phyloP scores from a whole-genome alignment of 1,139 yeast species.

The Yamadazyma jaroonii region DNA sequence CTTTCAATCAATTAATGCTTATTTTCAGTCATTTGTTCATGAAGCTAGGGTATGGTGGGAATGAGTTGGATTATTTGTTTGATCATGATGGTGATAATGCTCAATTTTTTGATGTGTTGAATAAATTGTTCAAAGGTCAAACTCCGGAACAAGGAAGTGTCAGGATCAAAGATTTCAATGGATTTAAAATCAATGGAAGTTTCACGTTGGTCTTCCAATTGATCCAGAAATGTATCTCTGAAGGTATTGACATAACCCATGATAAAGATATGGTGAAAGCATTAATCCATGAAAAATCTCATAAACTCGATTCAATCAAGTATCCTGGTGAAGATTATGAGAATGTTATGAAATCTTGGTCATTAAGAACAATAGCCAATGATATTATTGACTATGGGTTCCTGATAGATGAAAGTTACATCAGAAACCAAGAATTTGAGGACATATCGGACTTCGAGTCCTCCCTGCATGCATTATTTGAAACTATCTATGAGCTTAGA shows the following conservation, averaged over 20 bases:
- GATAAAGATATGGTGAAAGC: conserved; percentile 17
- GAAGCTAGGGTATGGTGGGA: background rate
- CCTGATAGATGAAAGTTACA: conserved; percentile 1
- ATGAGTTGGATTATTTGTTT: background rate
- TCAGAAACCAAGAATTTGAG: conserved; percentile 1
- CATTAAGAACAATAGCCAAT: conserved; percentile 33
- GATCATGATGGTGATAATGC: background rate
- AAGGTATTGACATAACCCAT: background rate
- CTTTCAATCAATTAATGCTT: background rate
- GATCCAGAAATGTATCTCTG: background rate
- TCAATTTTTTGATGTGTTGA: background rate
- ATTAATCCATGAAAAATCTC: conserved; percentile 7
- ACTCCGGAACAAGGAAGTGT: background rate
- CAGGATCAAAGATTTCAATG: background rate
- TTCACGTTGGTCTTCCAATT: background rate
- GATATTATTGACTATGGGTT: conserved; percentile 1
- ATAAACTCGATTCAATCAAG: background rate
- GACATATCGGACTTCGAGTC: background rate
- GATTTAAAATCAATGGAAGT: background rate
- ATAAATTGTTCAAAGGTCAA: background rate
- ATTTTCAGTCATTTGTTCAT: background rate
- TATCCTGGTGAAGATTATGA: background rate
- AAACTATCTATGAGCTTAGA: conserved; percentile 10
- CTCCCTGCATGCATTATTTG: background rate
- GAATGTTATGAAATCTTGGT: conserved; percentile 8